These are phyloP conservation scores for Volvariella volvacea DNA, from an alignment of 1,284 basidiomycete species.

Conservation along the genomic window DNA sequence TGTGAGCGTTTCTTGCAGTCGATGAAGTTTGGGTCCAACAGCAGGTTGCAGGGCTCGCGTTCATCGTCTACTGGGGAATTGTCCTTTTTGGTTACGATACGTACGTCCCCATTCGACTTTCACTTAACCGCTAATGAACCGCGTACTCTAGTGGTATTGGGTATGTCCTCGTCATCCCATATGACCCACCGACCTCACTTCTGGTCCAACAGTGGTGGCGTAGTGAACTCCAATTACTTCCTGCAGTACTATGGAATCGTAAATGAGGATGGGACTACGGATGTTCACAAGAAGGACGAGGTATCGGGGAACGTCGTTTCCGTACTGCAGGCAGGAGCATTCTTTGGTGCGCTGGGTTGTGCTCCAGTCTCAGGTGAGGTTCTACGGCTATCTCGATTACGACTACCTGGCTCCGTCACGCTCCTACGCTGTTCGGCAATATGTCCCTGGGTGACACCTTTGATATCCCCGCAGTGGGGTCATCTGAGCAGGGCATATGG, in stretches of 20 bases:
- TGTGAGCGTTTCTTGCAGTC: constrained; percentile 10
- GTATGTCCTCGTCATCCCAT: constrained; percentile 11
- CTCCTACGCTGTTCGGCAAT: too few relatives aligned
- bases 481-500: too few relatives aligned
- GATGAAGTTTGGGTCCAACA: neutral
- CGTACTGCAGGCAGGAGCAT: constrained; percentile 74
- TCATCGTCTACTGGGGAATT: constrained; percentile 73
- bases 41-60: constrained; percentile 50
- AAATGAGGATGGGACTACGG: constrained; percentile 31
- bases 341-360: constrained; percentile 65
- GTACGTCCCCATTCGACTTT: constrained; percentile 28
- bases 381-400: too few relatives aligned
- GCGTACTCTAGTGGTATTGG: constrained; percentile 24
- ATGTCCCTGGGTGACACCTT: too few relatives aligned
- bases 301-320: constrained; percentile 57
- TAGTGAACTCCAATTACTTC: constrained; percentile 60
- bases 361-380: constrained; percentile 52
- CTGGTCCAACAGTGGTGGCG: constrained; percentile 49
- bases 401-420: too few relatives aligned
- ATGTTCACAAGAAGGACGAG: constrained; percentile 27
- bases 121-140: constrained; percentile 1
- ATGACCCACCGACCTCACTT: neutral
- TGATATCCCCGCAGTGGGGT: too few relatives aligned
- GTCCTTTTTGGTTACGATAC: constrained; percentile 75
- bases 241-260: constrained; percentile 52